Conservation (phyloP, 1,139 yeast genomes). For the Yamadazyma aaseri region DNA sequence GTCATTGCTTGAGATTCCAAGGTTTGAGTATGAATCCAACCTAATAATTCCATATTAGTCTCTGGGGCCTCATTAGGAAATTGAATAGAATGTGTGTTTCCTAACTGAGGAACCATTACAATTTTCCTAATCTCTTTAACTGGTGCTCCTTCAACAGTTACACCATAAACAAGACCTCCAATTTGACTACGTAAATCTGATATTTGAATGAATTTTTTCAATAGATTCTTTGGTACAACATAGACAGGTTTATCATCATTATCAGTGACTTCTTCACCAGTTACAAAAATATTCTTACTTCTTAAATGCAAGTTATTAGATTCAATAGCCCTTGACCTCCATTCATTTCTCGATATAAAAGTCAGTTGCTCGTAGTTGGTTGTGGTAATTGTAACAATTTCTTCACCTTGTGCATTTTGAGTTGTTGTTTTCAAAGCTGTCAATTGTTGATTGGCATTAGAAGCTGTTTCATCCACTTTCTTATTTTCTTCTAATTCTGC, state of each 20-base stretch:
- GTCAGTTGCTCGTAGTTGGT: slow-evolving; percentile 83
- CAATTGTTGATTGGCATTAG: slow-evolving; percentile 39
- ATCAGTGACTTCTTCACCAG: slow-evolving; percentile 52
- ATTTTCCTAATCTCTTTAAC: slow-evolving; percentile 77
- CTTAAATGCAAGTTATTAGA: slow-evolving; percentile 72
- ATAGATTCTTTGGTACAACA: slow-evolving; percentile 77
- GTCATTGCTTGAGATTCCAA: slow-evolving; percentile 60
- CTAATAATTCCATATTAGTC: slow-evolving; percentile 57
- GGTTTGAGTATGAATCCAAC: slow-evolving; percentile 80
- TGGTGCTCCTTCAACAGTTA: slow-evolving; percentile 62
- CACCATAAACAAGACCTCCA: slow-evolving; percentile 79
- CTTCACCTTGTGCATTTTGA: slow-evolving; percentile 93
- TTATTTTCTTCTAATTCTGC: slow-evolving; percentile 63
- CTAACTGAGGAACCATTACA: slow-evolving; percentile 87
- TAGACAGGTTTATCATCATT: slow-evolving; percentile 56
- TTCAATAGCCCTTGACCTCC: slow-evolving; percentile 88
- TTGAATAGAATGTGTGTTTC: slow-evolving; percentile 64
- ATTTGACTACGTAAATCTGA: slow-evolving; percentile 82
- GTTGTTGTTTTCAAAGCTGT: slow-evolving; percentile 85
- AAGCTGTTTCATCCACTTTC: slow-evolving; percentile 20
- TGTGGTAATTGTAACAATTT: slow-evolving; percentile 90
- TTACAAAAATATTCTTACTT: slow-evolving; percentile 71
- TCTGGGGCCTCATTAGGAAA: slow-evolving; percentile 52
- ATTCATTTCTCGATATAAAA: slow-evolving; percentile 82
- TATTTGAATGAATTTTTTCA: slow-evolving; percentile 75